Base-by-base conservation (phyloP, 2,329 filamentous ascomycete species). In the Arthrinium phaeospermum region DNA sequence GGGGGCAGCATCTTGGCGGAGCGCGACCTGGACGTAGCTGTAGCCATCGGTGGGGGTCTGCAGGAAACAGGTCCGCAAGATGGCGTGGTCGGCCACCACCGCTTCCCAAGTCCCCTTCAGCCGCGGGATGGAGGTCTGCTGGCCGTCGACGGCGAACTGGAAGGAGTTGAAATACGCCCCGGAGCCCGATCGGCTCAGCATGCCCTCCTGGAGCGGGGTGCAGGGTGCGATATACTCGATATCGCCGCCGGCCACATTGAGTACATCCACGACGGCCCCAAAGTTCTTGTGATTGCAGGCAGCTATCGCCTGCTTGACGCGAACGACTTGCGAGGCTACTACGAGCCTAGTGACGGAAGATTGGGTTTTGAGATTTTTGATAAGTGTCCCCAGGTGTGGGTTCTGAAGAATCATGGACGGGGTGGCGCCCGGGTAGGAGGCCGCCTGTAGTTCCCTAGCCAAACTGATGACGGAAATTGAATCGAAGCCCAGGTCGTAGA, bases 401-500 rank as follows among this genome's bases (percentile, higher is more conserved):
- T 91, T 88, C 72, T 88, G 90, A 81, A 98, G 89, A 4, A 98
- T 85, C 0, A 89, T 75, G 0, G 93, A 90, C 1, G 94, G 88
- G 10, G 89, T 90, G 0, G 90, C 91, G 19, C 86, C 83, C 1
- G 78, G 46, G 70, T 95, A 89, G 0, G 94, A 93, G 2, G 84
- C 84, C 3, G 87, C 84, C 75, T 90, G 93, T 19, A 98, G 83
- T 16, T 86, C 81, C 6, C 88, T 86, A 0, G 92, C 87, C 44
- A 98, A 87, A 10, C 90, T 87, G 67, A 97, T 91, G 0, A 92
- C 93, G 0, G 94, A 94, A 22, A 98, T 94, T 0, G 95, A 98
- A 77, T 98, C 96, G 34, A 98, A 86, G 0, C 95, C 96, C 1
- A 97, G 85, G 75, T 97, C 94, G 76, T 96, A 97, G 24, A 98